Conservation (phyloP, 192 early-diverging fungal species). For the Coemansia sp. region DNA sequence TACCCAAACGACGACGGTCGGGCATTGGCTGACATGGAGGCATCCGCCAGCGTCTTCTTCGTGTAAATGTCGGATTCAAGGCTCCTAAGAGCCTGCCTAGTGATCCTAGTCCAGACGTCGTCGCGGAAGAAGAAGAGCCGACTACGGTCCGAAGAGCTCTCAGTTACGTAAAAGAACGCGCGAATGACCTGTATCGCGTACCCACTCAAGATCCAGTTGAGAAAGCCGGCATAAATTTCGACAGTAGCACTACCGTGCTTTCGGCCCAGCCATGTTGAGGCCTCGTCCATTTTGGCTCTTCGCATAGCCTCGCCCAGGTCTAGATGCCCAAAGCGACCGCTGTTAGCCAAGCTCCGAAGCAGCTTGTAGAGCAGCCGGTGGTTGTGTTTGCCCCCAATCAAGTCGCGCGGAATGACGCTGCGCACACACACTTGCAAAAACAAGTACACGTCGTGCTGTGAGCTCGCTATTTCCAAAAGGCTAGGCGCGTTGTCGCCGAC, state of each 20-base stretch:
- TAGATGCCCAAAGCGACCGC: conserved; percentile 65
- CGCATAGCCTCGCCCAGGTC: conserved; percentile 61
- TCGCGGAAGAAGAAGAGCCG: conserved; percentile 77
- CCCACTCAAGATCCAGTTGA: conserved; percentile 69
- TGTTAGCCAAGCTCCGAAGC: conserved; percentile 59
- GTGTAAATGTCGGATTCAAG: conserved; percentile 48
- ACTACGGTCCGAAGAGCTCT: conserved; percentile 65
- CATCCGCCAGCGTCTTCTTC: conserved; percentile 4
- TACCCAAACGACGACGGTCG: conserved; percentile 33
- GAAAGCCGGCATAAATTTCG: conserved; percentile 62
- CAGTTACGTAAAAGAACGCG: conserved; percentile 81
- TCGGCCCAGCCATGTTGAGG: conserved; percentile 24
- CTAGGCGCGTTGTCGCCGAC: conserved; percentile 3
- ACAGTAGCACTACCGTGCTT: not conserved
- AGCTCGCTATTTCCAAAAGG: conserved; percentile 24
- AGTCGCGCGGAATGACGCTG: conserved; percentile 62
- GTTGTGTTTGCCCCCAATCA: conserved; percentile 69
- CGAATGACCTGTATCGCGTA: conserved; percentile 65
- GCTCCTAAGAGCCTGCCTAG: conserved; percentile 47
- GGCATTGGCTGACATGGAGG: not conserved
- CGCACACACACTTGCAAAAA: conserved; percentile 57
- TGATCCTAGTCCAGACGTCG: conserved; percentile 69
- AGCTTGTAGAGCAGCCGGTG: conserved; percentile 58
- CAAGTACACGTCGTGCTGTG: conserved; percentile 42
- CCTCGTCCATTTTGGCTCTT: conserved; percentile 58